Evolutionary conservation across 495 filamentous ascomycete species (phyloP).

Genomic region (Trichoderma gamsii): DNA sequence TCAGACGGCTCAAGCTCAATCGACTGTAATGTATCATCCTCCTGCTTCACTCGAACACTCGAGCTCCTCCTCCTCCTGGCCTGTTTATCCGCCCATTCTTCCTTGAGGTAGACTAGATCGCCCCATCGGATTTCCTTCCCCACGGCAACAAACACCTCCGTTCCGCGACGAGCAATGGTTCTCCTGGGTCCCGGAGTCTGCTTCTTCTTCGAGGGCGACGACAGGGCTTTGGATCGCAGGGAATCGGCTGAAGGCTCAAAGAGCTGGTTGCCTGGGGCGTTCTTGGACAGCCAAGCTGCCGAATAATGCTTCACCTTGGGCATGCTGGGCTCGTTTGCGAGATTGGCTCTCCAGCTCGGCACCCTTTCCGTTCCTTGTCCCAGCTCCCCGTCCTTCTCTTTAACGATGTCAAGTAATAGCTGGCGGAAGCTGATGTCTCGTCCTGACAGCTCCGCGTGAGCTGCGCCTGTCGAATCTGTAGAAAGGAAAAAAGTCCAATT

Average conservation of each 20-base stretch:
- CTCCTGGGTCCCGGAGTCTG: constrained; percentile 50
- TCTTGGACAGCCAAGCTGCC: constrained; percentile 73
- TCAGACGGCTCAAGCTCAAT: constrained; percentile 23
- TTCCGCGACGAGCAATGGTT: constrained; percentile 67
- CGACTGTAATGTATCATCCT: constrained; percentile 5
- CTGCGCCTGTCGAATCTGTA: not conserved
- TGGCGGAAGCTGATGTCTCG: not conserved
- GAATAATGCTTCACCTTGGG: constrained; percentile 74
- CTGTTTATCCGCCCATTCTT: constrained; percentile 55
- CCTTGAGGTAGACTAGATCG: constrained; percentile 67
- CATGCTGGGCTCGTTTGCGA: constrained; percentile 45
- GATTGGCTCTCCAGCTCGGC: not conserved
- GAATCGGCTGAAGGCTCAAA: constrained; percentile 46
- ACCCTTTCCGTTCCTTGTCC: not conserved
- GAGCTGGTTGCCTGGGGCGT: constrained; percentile 64
- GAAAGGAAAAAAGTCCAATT: not conserved
- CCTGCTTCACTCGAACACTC: constrained; percentile 24
- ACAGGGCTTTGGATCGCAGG: constrained; percentile 20
- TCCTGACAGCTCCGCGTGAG: not conserved
- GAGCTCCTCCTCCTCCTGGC: constrained; percentile 27
- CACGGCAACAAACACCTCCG: constrained; percentile 75
- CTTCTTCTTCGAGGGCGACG: constrained; percentile 29
- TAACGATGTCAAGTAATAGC: not conserved
- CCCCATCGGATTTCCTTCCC: constrained; percentile 86
- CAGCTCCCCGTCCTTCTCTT: not conserved